Evolutionary conservation across 352 stramenopile species (phyloP), one percentile per base, ranked within the genome.

Genomic region (Blastocystis sp.): DNA sequence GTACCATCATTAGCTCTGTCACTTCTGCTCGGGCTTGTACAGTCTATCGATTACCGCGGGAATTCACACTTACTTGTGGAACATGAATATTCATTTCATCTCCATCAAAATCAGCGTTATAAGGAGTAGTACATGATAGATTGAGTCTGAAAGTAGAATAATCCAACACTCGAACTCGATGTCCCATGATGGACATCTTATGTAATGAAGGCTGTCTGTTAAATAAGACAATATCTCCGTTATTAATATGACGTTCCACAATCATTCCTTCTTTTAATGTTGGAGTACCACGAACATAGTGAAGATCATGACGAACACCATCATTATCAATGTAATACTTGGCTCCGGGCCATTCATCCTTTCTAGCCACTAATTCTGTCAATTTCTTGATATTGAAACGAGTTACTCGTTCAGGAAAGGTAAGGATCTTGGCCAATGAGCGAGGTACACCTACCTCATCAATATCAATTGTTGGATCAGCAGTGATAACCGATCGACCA

Each of bases 141-240:
- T 99, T 99, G 59, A 99, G 90, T 89, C 96, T 94, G 91, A 99
- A 99, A 27, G 97, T 99, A 58, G 94, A 98, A 94, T 95, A 99
- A 91, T 98, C 95, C 80, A 99, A 94, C 54, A 99, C 95, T 89
- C 98, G 98, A 29, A 97, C 96, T 46, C 94, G 92, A 89, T 99
- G 97, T 32, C 95, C 95, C 97, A 99, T 99, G 90, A 99, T 99
- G 59, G 93, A 97, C 96, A 99, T 99, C 90, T 99, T 99, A 91
- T 99, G 97, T 59, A 99, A 92, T 88, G 93, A 97, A 14, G 97
- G 97, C 91, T 99, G 96, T 78, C 97, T 95, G 90, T 99, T 99
- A 91, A 99, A 99, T 24, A 99, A 90, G 88, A 99, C 95, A 77
- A 98, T 91, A 91, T 99, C 97, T 88, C 97, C 96, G 89, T 99